Evolutionary conservation across 2,329 filamentous ascomycete genomes (phyloP).

Genomic region (Orbilia javanica): DNA sequence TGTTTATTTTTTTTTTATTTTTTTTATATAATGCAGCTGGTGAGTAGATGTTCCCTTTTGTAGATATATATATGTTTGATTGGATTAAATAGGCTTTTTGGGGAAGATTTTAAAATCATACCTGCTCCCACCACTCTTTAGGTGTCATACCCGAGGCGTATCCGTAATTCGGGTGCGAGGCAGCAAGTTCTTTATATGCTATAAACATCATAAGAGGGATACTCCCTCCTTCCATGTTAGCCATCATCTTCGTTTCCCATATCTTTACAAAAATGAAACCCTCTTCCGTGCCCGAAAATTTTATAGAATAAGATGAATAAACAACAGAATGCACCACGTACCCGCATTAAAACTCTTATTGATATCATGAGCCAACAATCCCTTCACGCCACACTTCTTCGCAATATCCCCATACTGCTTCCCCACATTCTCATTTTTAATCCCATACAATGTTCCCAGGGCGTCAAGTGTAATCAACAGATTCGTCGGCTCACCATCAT

Average conservation of each 20-base stretch:
- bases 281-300: no score
- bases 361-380: conserved; percentile 67
- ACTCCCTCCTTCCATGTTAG: background rate
- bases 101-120: conserved; percentile 61
- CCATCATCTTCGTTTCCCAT: no score
- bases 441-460: conserved; percentile 74
- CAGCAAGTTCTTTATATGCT: conserved; percentile 34
- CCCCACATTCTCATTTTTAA: conserved; percentile 67
- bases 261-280: no score
- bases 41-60: no score
- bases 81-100: background rate
- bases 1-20: conserved; percentile 68
- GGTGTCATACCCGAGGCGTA: conserved; percentile 69
- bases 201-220: background rate
- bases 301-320: background rate
- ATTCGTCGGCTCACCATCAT: conserved; percentile 8
- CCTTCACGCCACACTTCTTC: conserved; percentile 68
- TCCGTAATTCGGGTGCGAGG: conserved; percentile 72
- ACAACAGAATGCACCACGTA: no score
- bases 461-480: conserved; percentile 74
- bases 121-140: conserved; percentile 73
- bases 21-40: background rate
- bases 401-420: conserved; percentile 72
- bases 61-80: no score
- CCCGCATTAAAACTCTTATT: conserved; percentile 65